Percentiles rank a stretch among this genome's conserved stretches.
phyloP scores from a whole-genome alignment of 192 early-diverging fungal genomes.

The Podila epicladia region DNA sequence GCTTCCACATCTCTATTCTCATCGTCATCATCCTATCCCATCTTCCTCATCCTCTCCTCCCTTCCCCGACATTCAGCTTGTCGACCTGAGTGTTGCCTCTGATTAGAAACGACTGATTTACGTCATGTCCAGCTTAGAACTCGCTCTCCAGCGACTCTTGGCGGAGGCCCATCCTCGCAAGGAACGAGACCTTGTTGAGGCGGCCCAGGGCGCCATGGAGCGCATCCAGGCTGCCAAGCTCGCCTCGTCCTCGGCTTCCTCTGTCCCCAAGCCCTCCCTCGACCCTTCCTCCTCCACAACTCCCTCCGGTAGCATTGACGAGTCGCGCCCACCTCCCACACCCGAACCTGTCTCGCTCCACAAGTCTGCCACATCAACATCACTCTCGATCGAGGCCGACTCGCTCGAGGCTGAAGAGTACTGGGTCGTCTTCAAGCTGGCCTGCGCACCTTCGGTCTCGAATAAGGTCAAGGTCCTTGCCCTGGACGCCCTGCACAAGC shows the following conservation, averaged over 20 bases:
- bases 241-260: conserved; percentile 11
- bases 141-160: conserved; percentile 57
- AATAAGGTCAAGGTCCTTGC: conserved; percentile 50
- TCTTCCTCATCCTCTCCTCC: not conserved
- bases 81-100: too few relatives aligned
- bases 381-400: conserved; percentile 49
- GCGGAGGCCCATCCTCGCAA: conserved; percentile 54
- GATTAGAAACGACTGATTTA: not conserved
- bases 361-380: conserved; percentile 19
- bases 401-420: conserved; percentile 53
- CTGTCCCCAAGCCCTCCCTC: conserved; percentile 35
- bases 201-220: conserved; percentile 47
- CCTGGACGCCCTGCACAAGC: conserved; percentile 53
- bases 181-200: conserved; percentile 50
- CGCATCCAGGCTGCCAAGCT: conserved; percentile 46
- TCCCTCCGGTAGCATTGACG: conserved; percentile 7
- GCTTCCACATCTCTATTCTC: not conserved
- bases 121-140: conserved; percentile 56
- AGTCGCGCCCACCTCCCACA: conserved; percentile 11
- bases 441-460: conserved; percentile 47
- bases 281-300: conserved; percentile 1
- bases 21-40: not conserved
- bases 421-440: conserved; percentile 54
- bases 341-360: conserved; percentile 15
- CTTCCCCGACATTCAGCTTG: not conserved